Conservation (phyloP, 169 alveolate species). For the Gregarina niphandrodes region DNA sequence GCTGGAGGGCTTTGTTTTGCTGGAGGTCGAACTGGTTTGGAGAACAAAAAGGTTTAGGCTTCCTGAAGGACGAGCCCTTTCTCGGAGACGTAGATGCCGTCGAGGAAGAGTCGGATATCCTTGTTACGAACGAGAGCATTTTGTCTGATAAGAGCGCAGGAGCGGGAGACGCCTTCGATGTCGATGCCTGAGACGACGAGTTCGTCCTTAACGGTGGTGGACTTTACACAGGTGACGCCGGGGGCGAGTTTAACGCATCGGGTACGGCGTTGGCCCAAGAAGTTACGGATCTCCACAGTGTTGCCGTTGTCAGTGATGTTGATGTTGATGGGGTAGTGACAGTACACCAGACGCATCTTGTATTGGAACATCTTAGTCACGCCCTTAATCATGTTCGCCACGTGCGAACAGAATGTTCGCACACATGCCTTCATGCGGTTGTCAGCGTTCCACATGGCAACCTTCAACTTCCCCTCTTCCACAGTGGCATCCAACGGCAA, state of each 20-base stretch:
- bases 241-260: conserved; percentile 53
- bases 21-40: no score
- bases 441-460: conserved; percentile 77
- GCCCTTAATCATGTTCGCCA: conserved; percentile 90
- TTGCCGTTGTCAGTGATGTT: conserved; percentile 71
- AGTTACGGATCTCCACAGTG: conserved; percentile 85
- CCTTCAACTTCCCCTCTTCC: conserved; percentile 53
- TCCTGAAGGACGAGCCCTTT: conserved; percentile 59
- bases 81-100: conserved; percentile 94
- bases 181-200: conserved; percentile 85
- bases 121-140: conserved; percentile 81
- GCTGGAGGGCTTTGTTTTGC: no score
- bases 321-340: conserved; percentile 96
- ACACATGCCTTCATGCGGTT: conserved; percentile 72
- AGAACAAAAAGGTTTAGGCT: no score
- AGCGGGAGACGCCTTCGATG: conserved; percentile 77
- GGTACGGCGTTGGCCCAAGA: conserved; percentile 92
- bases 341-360: conserved; percentile 95
- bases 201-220: conserved; percentile 80
- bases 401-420: conserved; percentile 75
- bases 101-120: conserved; percentile 95
- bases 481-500: conserved; percentile 76
- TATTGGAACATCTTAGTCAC: conserved; percentile 79
- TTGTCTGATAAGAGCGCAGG: conserved; percentile 86
- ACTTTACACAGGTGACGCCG: conserved; percentile 69